phyloP scores from a whole-genome alignment of 2,329 filamentous ascomycete genomes.

The Thielaviopsis ethacetica region DNA sequence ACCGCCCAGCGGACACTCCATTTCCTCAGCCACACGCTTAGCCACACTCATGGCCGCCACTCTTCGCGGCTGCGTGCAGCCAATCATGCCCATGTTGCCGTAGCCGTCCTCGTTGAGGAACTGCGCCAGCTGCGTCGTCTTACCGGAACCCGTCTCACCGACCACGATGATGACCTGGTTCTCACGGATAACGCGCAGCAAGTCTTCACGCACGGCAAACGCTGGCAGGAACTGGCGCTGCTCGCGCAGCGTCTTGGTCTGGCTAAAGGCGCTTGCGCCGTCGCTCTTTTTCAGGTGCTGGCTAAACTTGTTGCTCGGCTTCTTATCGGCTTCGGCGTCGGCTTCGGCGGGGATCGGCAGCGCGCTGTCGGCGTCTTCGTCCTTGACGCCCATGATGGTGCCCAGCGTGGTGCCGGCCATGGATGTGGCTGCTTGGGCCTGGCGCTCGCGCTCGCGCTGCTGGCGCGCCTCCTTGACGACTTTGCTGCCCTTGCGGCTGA shows the following conservation, averaged over 20 bases:
- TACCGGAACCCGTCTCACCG: constrained; percentile 91
- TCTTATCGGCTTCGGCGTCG: constrained; percentile 16
- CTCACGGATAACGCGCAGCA: constrained; percentile 80
- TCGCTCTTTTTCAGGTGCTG: constrained; percentile 78
- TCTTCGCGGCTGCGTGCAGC: constrained; percentile 88
- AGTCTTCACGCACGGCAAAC: constrained; percentile 87
- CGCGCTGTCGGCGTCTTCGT: constrained; percentile 80
- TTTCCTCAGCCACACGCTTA: constrained; percentile 94
- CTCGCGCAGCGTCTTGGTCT: constrained; percentile 76
- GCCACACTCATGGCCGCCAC: constrained; percentile 98
- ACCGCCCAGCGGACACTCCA: constrained; percentile 81
- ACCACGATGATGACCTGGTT: constrained; percentile 97
- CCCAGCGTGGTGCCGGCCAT: constrained; percentile 81
- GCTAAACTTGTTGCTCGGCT: constrained; percentile 54
- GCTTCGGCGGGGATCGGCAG: constrained; percentile 60
- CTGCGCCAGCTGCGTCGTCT: constrained; percentile 93
- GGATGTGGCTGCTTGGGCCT: constrained; percentile 89
- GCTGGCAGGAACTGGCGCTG: constrained; percentile 88
- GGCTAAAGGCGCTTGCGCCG: constrained; percentile 79
- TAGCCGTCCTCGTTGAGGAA: constrained; percentile 95
- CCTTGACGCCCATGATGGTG: constrained; percentile 90
- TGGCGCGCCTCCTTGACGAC: constrained; percentile 84
- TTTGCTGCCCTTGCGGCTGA: constrained; percentile 84
- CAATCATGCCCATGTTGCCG: constrained; percentile 73
- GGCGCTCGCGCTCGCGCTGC: constrained; percentile 81